Evolutionary conservation across 1,284 basidiomycete species (phyloP).

Genomic region (Ceratobasidium sp.): DNA sequence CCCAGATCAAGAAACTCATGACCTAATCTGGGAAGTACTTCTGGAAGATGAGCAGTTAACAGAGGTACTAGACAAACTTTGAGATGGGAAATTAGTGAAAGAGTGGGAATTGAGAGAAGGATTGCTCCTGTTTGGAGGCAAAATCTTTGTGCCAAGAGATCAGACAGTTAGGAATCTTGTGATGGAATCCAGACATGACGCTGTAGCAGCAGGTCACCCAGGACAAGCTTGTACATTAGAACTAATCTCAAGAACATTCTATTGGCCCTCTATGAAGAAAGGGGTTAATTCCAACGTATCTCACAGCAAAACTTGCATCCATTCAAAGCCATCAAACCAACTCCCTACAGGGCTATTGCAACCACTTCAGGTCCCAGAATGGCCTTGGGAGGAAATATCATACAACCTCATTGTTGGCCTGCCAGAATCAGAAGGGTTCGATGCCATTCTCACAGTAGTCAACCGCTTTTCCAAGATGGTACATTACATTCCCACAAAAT

Average conservation of each 20-base stretch:
- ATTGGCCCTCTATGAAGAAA: no score
- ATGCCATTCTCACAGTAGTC: no score
- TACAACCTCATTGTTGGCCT: slow-evolving; percentile 9
- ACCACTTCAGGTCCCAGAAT: slow-evolving; percentile 43
- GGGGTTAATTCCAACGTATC: slow-evolving; percentile 9
- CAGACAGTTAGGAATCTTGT: no score
- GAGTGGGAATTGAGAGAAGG: background rate
- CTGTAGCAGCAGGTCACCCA: no score
- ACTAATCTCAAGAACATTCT: background rate
- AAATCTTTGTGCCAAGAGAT: background rate
- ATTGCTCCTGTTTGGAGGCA: background rate
- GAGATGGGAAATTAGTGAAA: background rate
- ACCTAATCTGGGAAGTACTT: no score
- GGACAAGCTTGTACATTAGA: no score
- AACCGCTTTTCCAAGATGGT: background rate
- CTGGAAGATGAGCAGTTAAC: background rate
- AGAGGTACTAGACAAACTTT: background rate
- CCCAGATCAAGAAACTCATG: no score
- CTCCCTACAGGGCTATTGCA: slow-evolving; percentile 46
- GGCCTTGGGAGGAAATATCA: slow-evolving; percentile 12
- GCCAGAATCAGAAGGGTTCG: no score
- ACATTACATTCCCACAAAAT: background rate
- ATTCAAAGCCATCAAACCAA: slow-evolving; percentile 38
- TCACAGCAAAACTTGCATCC: slow-evolving; percentile 16
- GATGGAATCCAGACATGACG: no score